Evolutionary conservation across 148 eudicot genomes (phyloP).

Genomic region (Amaranthus hypochondriacus): DNA sequence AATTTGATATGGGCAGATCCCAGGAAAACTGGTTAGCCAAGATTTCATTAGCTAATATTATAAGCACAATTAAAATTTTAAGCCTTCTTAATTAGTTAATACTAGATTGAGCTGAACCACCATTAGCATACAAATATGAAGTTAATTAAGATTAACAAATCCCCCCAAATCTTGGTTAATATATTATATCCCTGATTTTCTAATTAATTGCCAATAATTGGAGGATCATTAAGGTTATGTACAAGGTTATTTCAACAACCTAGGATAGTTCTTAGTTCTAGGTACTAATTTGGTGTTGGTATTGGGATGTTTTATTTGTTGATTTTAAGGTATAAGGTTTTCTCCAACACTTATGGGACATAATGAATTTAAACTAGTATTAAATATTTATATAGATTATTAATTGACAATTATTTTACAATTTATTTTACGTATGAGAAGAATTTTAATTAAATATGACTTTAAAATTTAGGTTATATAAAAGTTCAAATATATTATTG

Average conservation of each 20-base stretch:
- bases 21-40: not conserved
- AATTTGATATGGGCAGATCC: conserved; percentile 4
- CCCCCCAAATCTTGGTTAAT: conserved; percentile 4
- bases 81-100: not conserved
- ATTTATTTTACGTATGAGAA: too few relatives aligned
- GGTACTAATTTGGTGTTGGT: not conserved
- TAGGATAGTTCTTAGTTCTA: not conserved
- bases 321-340: not conserved
- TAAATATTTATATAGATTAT: too few relatives aligned
- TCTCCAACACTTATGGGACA: too few relatives aligned
- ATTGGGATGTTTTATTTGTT: not conserved
- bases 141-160: not conserved
- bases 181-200: too few relatives aligned
- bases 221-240: too few relatives aligned
- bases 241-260: not conserved
- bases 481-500: too few relatives aligned
- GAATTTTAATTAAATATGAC: too few relatives aligned
- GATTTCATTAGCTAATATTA: not conserved
- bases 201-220: too few relatives aligned
- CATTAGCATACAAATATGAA: not conserved
- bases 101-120: not conserved
- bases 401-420: too few relatives aligned
- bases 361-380: too few relatives aligned
- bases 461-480: too few relatives aligned
- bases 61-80: not conserved